Base-by-base conservation (phyloP, 495 filamentous ascomycete species). In the Hyaloscypha finlandica region DNA sequence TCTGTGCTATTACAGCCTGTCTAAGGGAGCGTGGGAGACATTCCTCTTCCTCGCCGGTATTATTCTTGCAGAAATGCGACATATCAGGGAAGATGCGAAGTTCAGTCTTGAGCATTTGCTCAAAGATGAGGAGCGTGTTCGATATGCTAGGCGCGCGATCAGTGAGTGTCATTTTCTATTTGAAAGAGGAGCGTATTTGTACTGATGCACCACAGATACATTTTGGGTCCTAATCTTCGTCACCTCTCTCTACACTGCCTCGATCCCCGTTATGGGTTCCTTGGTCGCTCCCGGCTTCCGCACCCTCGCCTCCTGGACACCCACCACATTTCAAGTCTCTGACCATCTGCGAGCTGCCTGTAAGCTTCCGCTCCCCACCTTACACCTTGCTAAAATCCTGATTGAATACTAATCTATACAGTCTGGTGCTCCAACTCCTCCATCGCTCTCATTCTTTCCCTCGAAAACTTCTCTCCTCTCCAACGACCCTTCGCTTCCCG, bases 381-480 rank as follows among this genome's bases (percentile, higher is more conserved):
- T 14, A n/a, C 51, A 53, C 51, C 16, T 53, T n/a, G 51, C 51
- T 53, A n/a, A 53, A n/a, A 19, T 25, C 51, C 19, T 53, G 22
- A 53, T 19, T 53, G 16, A n/a, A 53, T 25, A 53, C 51, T 25
- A 25, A 53, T 53, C 29, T 6, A 14, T 3, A 16, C 35, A 4
- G 12, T 84, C 62, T 89, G 85, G 85, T 81, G 84, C 58, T 77
- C 74, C 4, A 71, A 88, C 37, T 81, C 79, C 8, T 85, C 85
- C 1, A 75, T 81, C 11, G 71, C 83, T 30, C 80, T 85, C 39
- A 83, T 88, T 29, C 81, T 80, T 71, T 79, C 80, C 33, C 79
- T 85, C 66, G 84, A 84, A 39, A 82, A 85, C 59, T 79, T 84
- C 52, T 2, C 74, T n/a, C n/a, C 76, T 19, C 78, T 88, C 62